phyloP scores from a whole-genome alignment of 257 asterid genomes.

The Nyctanthes arbortristis region DNA sequence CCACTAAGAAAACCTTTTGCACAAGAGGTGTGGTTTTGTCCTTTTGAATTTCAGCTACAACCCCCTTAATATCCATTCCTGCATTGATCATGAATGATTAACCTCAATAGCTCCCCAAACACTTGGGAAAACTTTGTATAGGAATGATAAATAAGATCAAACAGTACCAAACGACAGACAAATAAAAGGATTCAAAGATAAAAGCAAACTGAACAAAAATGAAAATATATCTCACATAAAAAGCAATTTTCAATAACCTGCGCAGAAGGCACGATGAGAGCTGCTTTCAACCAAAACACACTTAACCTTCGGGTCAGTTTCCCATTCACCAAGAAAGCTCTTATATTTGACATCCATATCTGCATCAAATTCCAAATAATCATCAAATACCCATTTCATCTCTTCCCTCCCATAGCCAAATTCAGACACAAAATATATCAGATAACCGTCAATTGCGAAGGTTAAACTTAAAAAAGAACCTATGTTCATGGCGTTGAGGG shows the following conservation, averaged over 20 bases:
- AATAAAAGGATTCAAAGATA: not conserved
- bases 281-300: conserved; percentile 92
- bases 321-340: conserved; percentile 88
- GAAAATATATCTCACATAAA: not conserved
- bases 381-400: not conserved
- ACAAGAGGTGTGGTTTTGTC: conserved; percentile 83
- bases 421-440: not conserved
- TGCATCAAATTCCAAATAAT: conserved; percentile 30
- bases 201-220: not conserved
- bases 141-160: not conserved
- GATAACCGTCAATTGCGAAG: not conserved
- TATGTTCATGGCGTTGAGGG: conserved; percentile 91
- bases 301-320: conserved; percentile 80
- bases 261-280: conserved; percentile 88
- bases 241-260: conserved; percentile 50
- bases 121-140: not conserved
- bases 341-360: conserved; percentile 90
- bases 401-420: not conserved
- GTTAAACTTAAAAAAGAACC: conserved; percentile 44
- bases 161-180: conserved; percentile 1
- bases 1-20: conserved; percentile 63
- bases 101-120: conserved; percentile 46
- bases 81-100: conserved; percentile 61
- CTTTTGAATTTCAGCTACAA: conserved; percentile 90
- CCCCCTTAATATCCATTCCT: conserved; percentile 99